Evolutionary conservation across 495 filamentous ascomycete species (phyloP), one percentile per base, ranked within the genome.

Genomic region (Aspergillus hancockii): DNA sequence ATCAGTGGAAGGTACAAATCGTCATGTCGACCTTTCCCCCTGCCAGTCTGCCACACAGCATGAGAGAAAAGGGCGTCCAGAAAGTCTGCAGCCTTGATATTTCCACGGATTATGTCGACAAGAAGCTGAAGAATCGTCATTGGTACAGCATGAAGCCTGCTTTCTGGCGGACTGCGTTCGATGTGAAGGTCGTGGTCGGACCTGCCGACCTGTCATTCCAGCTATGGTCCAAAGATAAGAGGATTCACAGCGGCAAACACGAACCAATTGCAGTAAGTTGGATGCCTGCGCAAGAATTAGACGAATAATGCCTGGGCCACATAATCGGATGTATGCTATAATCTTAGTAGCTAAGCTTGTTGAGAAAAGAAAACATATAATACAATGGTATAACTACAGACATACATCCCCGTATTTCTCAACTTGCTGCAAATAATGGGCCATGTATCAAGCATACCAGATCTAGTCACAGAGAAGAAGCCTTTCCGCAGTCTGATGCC

Each of bases 191-290:
- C 3, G 74, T 83, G 2, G 74, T 84, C 34, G 82, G 81, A 7
- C 69, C 82, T 6, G 83, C 82, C 1, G 82, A 85, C 57, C 64
- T 85, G 18, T 69, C 76, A 7, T 86, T 86, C 41, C 78, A 84
- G 66, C 49, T 84, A 6, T 82, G 81, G 78, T 79, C 78, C 41
- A 76, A 72, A 22, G 76, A 81, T 4, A 71, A 72, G 32, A 74
- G 67, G 56, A 78, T 81, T 45, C 32, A 49, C 64, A 78, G 52
- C 63, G 75, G 54, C 61, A 61, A 75, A 19, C 81, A 83, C 67
- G 76, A 82, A 36, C 74, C 78, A 7, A 81, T 85, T 60, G 61
- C 63, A 25, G 77, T 85, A 9, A 72, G 67, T 18, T 84, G 81
- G 80, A 77, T 79, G 43, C 55, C 69, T 13, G 62, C 62, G 43